Conservation (phyloP, 495 filamentous ascomycete species). For the Penicillium mononematosum region DNA sequence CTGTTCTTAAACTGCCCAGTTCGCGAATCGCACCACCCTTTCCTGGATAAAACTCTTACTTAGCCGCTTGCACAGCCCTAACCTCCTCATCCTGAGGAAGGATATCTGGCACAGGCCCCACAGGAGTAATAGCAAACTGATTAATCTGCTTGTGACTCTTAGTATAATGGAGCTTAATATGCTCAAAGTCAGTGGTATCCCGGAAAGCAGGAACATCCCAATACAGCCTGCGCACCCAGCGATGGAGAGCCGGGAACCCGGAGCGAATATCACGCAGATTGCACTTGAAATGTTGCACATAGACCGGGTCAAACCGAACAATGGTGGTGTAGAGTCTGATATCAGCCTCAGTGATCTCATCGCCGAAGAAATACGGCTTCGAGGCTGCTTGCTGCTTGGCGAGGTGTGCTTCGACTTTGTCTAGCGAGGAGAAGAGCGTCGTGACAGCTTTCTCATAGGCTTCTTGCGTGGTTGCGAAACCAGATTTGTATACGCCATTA, state of each 20-base stretch:
- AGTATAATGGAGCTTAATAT: constrained; percentile 72
- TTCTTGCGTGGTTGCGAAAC: constrained; percentile 71
- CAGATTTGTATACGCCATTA: constrained; percentile 80
- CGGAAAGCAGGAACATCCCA: constrained; percentile 64
- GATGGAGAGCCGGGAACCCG: constrained; percentile 68
- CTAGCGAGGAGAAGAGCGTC: constrained; percentile 68
- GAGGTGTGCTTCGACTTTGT: constrained; percentile 68
- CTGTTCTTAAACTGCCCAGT: neutral
- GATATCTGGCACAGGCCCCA: constrained; percentile 63
- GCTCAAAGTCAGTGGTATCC: constrained; percentile 66
- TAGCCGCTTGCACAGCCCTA: constrained; percentile 45
- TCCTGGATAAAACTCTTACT: neutral
- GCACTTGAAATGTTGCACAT: constrained; percentile 94
- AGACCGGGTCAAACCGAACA: constrained; percentile 81
- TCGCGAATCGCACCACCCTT: neutral
- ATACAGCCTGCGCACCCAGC: constrained; percentile 65
- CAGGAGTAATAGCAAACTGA: constrained; percentile 59
- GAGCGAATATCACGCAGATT: constrained; percentile 80
- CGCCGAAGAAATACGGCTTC: constrained; percentile 64
- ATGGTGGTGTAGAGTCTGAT: constrained; percentile 81
- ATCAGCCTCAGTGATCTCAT: constrained; percentile 74
- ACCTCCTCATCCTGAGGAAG: constrained; percentile 62
- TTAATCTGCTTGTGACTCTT: constrained; percentile 72
- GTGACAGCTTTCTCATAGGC: constrained; percentile 70
- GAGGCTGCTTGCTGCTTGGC: constrained; percentile 40